Evolutionary conservation across 495 filamentous ascomycete species (phyloP), one percentile per base, ranked within the genome.

Genomic region (Peziza echinospora): DNA sequence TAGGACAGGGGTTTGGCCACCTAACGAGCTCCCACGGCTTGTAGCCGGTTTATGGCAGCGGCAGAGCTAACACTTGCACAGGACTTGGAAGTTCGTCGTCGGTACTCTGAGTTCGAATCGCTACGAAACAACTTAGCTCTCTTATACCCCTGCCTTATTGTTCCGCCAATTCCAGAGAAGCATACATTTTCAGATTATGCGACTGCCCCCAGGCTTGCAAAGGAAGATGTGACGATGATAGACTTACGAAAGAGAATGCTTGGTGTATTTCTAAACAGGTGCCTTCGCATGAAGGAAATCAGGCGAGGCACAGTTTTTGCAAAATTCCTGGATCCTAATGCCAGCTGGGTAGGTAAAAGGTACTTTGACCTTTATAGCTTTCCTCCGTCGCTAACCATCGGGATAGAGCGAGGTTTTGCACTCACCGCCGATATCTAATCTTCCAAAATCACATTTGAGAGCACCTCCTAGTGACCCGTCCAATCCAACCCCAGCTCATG

Each of bases 131-230:
- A 86, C 1, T 72, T 97, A 16, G 81, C 84, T 19, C 78, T 80
- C 49, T 68, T 97, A 47, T 91, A 96, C 54, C 89, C 89, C 1
- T 94, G 89, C 2, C 72, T 96, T 26, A 77, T 97, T 50, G 81
- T 97, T 45, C 89, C 89, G 0, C 89, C 89, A 2, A 97, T 97
- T 51, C 89, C 89, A 7, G 89, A 97, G 64, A 97, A 97, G 61
- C 89, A 96, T 59, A 84, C 83, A 45, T 87, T 96, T 79, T 87
- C 89, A 42, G 89, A 97, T 58, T 97, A 97, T 61, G 89, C 89
- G 21, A 86, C 91, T 17, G 93, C 93, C 52, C 89, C 89, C 0
- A 94, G 89, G 24, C 93, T 86, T 59, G 89, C 89, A 23, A 97
- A 94, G 62, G 89, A 96, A 63, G 91, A 97, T 61, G 77, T 81